phyloP scores from a whole-genome alignment of 208 protist species.

The Leishmania aethiopica region DNA sequence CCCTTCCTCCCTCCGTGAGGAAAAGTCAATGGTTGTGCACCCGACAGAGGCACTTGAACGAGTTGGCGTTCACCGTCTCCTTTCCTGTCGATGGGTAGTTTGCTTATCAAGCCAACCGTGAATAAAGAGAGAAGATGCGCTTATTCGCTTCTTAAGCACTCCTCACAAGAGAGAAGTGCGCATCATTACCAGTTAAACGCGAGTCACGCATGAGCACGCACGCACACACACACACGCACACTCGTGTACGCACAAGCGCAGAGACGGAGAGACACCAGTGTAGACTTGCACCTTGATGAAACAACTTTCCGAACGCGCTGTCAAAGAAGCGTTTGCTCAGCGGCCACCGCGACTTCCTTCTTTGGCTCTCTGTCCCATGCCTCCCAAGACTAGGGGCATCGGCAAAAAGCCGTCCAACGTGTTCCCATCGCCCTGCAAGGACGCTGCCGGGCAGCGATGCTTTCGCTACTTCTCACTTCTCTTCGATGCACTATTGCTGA shows the following conservation, averaged over 20 bases:
- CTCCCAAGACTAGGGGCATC: background rate
- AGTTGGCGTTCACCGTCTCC: background rate
- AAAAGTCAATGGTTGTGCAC: background rate
- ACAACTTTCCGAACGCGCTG: background rate
- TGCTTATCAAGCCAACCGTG: background rate
- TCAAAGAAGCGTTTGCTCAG: background rate
- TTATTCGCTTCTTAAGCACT: conserved; percentile 6
- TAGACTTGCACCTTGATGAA: background rate
- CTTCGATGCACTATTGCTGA: conserved; percentile 23
- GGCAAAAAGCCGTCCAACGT: background rate
- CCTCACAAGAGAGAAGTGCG: background rate
- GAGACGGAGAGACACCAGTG: background rate
- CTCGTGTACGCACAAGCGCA: background rate
- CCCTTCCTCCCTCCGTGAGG: too few relatives aligned
- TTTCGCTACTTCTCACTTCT: background rate
- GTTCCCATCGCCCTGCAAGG: background rate
- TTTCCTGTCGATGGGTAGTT: too few relatives aligned
- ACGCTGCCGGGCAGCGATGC: background rate
- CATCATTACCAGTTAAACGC: background rate
- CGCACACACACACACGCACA: background rate
- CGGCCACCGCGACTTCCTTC: background rate
- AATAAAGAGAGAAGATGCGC: background rate
- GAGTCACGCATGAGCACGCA: background rate
- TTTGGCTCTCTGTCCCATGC: background rate
- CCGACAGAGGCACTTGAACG: background rate